A percentile compares a stretch with the other conserved stretches of the same genome.
Evolutionary conservation across 768 basidiomycete genomes (phyloP).

Genomic region (Saitozyma podzolica): DNA sequence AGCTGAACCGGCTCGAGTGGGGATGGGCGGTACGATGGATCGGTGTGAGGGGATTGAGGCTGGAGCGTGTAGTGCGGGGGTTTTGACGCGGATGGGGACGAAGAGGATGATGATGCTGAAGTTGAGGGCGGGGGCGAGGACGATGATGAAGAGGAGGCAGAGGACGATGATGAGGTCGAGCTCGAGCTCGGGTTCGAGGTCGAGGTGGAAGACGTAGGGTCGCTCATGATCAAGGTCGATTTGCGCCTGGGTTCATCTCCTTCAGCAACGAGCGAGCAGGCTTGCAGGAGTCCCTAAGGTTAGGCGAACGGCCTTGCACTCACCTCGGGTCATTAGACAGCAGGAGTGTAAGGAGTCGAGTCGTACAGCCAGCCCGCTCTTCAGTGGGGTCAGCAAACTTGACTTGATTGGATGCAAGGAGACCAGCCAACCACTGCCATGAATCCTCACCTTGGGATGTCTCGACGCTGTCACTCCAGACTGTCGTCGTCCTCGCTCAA

Average conservation of each 20-base stretch:
- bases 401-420: too few relatives aligned
- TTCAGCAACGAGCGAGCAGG: background rate
- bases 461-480: too few relatives aligned
- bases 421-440: too few relatives aligned
- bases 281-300: background rate
- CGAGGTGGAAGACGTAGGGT: background rate
- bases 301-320: background rate
- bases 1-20: constrained; percentile 27
- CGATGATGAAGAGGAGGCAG: constrained; percentile 18
- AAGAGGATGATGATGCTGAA: constrained; percentile 5
- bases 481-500: too few relatives aligned
- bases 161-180: constrained; percentile 19
- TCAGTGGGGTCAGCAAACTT: too few relatives aligned
- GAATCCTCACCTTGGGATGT: too few relatives aligned
- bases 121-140: constrained; percentile 6
- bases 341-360: too few relatives aligned
- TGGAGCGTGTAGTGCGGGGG: constrained; percentile 9
- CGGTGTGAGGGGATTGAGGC: constrained; percentile 20
- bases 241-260: background rate
- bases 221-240: constrained; percentile 1
- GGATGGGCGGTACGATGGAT: constrained; percentile 8
- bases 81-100: constrained; percentile 5
- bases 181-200: constrained; percentile 1
- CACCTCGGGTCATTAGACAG: too few relatives aligned
- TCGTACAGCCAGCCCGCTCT: too few relatives aligned